Evolutionary conservation across 2,329 filamentous ascomycete species (phyloP).

Genomic region (Ceratocystis eucalypticola): DNA sequence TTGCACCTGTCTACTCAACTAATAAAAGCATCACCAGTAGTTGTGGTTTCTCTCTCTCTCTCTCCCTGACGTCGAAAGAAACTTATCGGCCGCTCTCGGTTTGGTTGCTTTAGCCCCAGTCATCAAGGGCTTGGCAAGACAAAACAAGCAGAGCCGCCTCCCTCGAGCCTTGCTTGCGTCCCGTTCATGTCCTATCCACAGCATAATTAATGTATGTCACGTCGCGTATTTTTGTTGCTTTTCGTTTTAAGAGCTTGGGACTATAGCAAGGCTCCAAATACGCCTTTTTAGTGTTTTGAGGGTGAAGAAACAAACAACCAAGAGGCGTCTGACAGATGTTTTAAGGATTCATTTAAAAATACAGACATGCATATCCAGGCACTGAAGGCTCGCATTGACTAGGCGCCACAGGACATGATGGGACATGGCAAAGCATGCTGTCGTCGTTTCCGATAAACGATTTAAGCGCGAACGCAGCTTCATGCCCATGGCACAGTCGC

Average conservation of each 20-base stretch:
- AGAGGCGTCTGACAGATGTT: neutral
- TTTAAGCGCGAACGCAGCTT: neutral
- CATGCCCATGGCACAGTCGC: neutral
- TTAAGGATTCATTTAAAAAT: neutral
- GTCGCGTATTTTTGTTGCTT: neutral
- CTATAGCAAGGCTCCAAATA: neutral
- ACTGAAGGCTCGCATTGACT: neutral
- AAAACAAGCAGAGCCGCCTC: neutral
- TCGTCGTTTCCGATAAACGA: neutral
- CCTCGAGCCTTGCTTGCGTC: neutral
- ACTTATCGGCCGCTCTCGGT: neutral
- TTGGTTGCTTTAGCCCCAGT: neutral
- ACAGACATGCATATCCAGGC: neutral
- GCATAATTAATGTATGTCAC: neutral
- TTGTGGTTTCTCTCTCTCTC: neutral
- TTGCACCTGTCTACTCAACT: neutral
- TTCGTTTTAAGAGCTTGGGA: neutral
- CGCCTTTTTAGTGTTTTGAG: neutral
- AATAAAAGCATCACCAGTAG: neutral
- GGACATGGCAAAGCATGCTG: too few relatives aligned
- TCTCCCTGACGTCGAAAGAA: neutral
- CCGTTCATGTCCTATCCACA: neutral
- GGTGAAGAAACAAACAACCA: neutral
- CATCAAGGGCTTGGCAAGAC: neutral
- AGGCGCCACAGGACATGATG: too few relatives aligned